Conservation (phyloP, 176 grass and related monocot species). For the Carex parvula region DNA sequence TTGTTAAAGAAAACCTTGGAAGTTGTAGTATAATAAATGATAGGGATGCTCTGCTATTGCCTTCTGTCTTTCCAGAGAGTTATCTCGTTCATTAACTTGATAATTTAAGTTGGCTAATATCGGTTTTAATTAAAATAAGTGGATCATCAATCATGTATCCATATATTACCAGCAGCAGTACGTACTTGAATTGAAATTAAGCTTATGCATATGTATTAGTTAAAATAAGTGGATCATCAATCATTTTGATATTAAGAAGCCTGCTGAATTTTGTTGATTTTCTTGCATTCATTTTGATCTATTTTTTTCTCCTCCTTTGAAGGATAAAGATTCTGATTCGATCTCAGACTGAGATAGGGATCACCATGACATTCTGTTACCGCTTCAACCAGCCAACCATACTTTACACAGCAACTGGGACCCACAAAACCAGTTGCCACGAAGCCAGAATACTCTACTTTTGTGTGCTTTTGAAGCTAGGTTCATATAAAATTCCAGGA, state of each 20-base stretch:
- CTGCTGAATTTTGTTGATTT: background rate
- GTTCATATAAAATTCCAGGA: background rate
- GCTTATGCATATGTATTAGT: too few species aligned
- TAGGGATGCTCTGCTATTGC: too few species aligned
- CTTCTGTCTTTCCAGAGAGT: too few species aligned
- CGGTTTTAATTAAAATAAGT: background rate
- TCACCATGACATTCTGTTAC: background rate
- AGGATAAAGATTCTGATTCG: background rate
- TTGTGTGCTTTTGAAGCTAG: background rate
- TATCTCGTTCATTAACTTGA: too few species aligned
- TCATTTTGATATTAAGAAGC: background rate
- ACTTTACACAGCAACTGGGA: background rate
- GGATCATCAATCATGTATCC: too few species aligned
- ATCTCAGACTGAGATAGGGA: background rate
- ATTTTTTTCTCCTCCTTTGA: background rate
- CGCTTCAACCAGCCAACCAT: background rate
- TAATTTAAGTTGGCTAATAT: background rate
- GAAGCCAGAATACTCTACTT: background rate
- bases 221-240: too few species aligned
- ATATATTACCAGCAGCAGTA: too few species aligned
- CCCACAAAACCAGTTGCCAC: background rate
- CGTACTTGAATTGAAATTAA: too few species aligned
- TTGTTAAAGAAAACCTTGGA: too few species aligned
- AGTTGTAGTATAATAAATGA: too few species aligned
- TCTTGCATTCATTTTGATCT: background rate